phyloP scores from a whole-genome alignment of 2,329 filamentous ascomycete genomes.

The Madurella fahalii region DNA sequence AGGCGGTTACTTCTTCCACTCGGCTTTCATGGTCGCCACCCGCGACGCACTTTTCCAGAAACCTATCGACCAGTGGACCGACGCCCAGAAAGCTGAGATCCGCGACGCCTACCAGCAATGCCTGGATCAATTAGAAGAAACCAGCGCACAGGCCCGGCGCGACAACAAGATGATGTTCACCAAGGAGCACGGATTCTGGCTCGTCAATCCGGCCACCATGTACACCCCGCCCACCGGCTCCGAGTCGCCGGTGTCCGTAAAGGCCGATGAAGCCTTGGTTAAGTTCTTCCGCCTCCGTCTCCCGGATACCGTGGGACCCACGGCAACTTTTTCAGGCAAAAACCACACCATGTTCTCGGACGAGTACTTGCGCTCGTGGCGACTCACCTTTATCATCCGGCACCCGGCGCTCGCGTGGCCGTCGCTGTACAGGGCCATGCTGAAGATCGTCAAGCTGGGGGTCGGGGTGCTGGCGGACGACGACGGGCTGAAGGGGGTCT shows the following conservation, averaged over 20 bases:
- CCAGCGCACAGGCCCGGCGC: constrained; percentile 21
- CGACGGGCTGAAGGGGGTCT: background rate
- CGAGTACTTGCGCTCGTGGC: constrained; percentile 8
- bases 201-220: constrained; percentile 14
- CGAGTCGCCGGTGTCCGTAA: background rate
- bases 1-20: constrained; percentile 32
- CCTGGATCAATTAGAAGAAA: constrained; percentile 28
- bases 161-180: constrained; percentile 31
- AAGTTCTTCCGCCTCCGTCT: background rate
- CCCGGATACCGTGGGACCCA: background rate
- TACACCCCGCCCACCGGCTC: background rate
- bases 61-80: constrained; percentile 27
- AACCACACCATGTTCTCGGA: constrained; percentile 8
- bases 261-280: background rate
- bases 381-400: constrained; percentile 8
- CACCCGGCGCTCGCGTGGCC: constrained; percentile 12
- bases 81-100: constrained; percentile 25
- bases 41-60: constrained; percentile 18
- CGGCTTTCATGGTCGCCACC: constrained; percentile 11
- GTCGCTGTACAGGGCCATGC: constrained; percentile 10
- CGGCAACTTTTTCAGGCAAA: background rate
- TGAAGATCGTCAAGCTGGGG: background rate
- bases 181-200: constrained; percentile 35
- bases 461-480: background rate
- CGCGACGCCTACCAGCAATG: constrained; percentile 26